These are phyloP conservation scores for Aspergillus tubingensis DNA, from an alignment of 2,329 filamentous ascomycete genomes.

Conservation along the genomic window DNA sequence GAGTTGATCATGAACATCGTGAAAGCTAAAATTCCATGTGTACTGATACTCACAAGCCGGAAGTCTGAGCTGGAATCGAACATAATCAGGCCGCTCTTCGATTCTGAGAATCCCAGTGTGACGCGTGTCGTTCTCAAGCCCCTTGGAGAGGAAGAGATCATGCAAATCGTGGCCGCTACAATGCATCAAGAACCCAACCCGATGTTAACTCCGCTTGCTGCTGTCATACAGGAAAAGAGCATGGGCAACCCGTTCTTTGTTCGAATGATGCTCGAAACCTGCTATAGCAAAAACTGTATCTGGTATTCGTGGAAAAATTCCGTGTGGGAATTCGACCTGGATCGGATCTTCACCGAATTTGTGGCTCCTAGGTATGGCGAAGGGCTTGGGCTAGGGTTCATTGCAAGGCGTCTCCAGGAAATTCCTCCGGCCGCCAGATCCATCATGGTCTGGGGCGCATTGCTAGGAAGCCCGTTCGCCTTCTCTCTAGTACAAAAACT, in stretches of 20 bases:
- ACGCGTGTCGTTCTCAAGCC: conserved; percentile 73
- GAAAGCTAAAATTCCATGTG: conserved; percentile 73
- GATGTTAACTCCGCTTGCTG: conserved; percentile 73
- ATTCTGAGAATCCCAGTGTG: conserved; percentile 55
- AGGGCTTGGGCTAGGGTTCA: conserved; percentile 78
- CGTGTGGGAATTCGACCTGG: conserved; percentile 81
- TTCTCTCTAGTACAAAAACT: conserved; percentile 78
- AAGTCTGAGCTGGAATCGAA: conserved; percentile 64
- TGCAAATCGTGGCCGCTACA: conserved; percentile 79
- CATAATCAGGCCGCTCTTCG: conserved; percentile 42
- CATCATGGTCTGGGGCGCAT: conserved; percentile 81
- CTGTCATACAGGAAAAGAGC: conserved; percentile 86
- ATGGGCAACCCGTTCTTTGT: conserved; percentile 89
- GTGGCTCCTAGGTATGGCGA: conserved; percentile 75
- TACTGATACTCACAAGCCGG: conserved; percentile 75
- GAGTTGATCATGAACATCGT: conserved; percentile 83
- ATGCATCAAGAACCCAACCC: conserved; percentile 70
- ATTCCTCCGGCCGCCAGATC: conserved; percentile 72
- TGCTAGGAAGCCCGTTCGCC: conserved; percentile 80
- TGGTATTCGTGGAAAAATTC: conserved; percentile 87
- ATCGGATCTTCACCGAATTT: conserved; percentile 83
- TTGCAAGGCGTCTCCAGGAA: conserved; percentile 75
- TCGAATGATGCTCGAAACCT: conserved; percentile 84
- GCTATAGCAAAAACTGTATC: conserved; percentile 81
- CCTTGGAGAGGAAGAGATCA: conserved; percentile 75